These are phyloP conservation scores for Xerocomellus intermedius DNA, from an alignment of 768 basidiomycete species.

Conservation along the genomic window DNA sequence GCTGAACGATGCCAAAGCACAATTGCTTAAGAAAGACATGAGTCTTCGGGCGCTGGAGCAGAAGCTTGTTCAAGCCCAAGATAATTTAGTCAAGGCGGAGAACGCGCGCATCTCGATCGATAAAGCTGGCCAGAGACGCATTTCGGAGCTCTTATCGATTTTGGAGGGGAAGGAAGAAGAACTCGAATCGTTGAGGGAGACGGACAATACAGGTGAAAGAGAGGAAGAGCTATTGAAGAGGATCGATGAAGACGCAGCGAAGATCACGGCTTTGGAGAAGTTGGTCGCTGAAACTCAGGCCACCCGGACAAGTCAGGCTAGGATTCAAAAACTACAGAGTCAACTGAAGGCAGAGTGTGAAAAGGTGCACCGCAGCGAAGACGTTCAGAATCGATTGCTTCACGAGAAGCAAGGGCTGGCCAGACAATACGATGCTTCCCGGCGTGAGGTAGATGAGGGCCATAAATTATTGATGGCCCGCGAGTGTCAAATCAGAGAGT, in stretches of 20 bases:
- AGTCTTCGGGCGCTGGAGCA: conserved; percentile 43
- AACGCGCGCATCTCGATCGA: conserved; percentile 61
- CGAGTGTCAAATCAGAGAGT: conserved; percentile 23
- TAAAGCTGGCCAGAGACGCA: conserved; percentile 42
- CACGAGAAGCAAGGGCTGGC: conserved; percentile 53
- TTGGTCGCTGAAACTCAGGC: conserved; percentile 43
- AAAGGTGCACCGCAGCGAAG: conserved; percentile 41
- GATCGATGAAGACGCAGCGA: conserved; percentile 72
- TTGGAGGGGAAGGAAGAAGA: conserved; percentile 64
- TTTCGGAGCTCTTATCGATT: conserved; percentile 41
- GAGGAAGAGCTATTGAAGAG: conserved; percentile 63
- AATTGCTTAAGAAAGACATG: conserved; percentile 43
- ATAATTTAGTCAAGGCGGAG: conserved; percentile 48
- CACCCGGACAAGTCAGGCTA: conserved; percentile 27
- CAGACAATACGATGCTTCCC: conserved; percentile 41
- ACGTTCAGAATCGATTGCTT: conserved; percentile 44
- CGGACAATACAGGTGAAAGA: conserved; percentile 42
- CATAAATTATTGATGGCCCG: conserved; percentile 18
- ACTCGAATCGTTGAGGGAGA: conserved; percentile 41
- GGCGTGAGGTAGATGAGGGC: conserved; percentile 31
- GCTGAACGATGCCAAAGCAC: conserved; percentile 44
- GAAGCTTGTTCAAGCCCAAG: conserved; percentile 49
- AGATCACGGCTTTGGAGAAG: conserved; percentile 56
- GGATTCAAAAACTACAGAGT: conserved; percentile 41
- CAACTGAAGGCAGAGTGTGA: conserved; percentile 44